phyloP scores from a whole-genome alignment of 2,329 filamentous ascomycete species.

The Fusarium tanahbumbuense region DNA sequence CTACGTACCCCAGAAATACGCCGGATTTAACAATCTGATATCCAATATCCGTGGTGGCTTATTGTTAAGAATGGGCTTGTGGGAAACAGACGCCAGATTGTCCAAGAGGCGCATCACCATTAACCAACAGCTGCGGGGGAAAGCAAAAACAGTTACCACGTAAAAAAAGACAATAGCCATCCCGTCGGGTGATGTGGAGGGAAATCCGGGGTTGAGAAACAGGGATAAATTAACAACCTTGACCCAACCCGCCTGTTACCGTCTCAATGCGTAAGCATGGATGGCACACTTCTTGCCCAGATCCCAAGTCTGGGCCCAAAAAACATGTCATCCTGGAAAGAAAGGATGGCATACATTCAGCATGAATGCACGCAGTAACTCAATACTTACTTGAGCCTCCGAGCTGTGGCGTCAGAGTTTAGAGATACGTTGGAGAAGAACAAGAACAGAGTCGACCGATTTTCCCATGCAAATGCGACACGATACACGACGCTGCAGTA shows the following conservation, averaged over 20 bases:
- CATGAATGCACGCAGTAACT: not conserved
- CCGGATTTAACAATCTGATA: slow-evolving; percentile 13
- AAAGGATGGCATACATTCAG: slow-evolving; percentile 24
- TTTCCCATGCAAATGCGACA: slow-evolving; percentile 23
- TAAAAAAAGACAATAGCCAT: not conserved
- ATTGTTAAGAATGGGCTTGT: not conserved
- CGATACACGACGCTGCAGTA: slow-evolving; percentile 12
- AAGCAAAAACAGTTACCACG: not conserved
- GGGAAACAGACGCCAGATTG: slow-evolving; percentile 10
- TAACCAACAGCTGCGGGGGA: slow-evolving; percentile 1
- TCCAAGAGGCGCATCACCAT: slow-evolving; percentile 2
- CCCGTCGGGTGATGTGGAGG: not conserved
- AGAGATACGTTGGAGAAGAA: not conserved
- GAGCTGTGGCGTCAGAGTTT: not conserved
- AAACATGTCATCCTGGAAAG: not conserved
- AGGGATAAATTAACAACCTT: slow-evolving; percentile 17
- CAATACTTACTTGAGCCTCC: slow-evolving; percentile 9
- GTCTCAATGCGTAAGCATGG: slow-evolving; percentile 25
- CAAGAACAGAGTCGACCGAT: slow-evolving; percentile 1
- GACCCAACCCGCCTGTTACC: slow-evolving; percentile 5
- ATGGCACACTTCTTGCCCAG: slow-evolving; percentile 14
- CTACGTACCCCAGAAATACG: slow-evolving; percentile 16
- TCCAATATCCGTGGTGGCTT: not conserved
- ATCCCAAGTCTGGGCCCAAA: slow-evolving; percentile 16
- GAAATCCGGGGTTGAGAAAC: slow-evolving; percentile 19